Conservation (phyloP, 2,329 filamentous ascomycete species). For the Alternaria sp. region DNA sequence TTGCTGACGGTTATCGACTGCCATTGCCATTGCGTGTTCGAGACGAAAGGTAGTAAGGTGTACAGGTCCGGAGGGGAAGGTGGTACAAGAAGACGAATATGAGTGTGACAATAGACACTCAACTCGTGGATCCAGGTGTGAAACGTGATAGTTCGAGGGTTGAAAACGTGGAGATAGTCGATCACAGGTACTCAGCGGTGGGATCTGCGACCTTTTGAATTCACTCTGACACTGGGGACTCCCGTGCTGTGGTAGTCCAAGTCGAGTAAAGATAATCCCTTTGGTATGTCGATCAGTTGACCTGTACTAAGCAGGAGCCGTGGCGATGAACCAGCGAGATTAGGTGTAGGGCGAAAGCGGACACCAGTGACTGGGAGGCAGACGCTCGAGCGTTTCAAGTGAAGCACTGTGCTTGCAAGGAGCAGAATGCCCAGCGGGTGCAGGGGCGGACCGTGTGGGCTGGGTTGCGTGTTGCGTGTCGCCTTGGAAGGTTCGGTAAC, state of each 20-base stretch:
- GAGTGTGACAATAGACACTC: slow-evolving; percentile 37
- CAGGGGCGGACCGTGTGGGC: slow-evolving; percentile 37
- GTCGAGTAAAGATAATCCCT: slow-evolving; percentile 48
- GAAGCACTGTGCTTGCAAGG: slow-evolving; percentile 46
- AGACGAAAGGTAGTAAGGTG: slow-evolving; percentile 11
- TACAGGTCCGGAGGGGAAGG: slow-evolving; percentile 21
- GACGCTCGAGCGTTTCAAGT: slow-evolving; percentile 52
- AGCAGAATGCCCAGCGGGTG: slow-evolving; percentile 33
- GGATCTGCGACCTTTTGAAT: slow-evolving; percentile 60
- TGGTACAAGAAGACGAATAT: slow-evolving; percentile 37
- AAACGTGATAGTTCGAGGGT: slow-evolving; percentile 49
- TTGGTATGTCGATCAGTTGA: slow-evolving; percentile 51
- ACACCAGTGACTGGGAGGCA: slow-evolving; percentile 45
- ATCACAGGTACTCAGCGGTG: slow-evolving; percentile 57
- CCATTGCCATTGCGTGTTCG: slow-evolving; percentile 80
- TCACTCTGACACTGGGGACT: slow-evolving; percentile 48
- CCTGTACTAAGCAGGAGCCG: slow-evolving; percentile 46
- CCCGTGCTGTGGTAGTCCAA: slow-evolving; percentile 43
- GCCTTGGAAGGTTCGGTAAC: slow-evolving; percentile 35
- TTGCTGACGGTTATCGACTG: slow-evolving; percentile 86
- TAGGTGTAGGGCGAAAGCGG: slow-evolving; percentile 38
- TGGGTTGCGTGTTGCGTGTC: slow-evolving; percentile 40
- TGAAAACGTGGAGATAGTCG: slow-evolving; percentile 60
- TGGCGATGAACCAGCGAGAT: slow-evolving; percentile 51
- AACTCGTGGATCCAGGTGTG: slow-evolving; percentile 39